A percentile compares a stretch with the other conserved stretches of the same genome.
These are phyloP conservation scores for Exophiala phaeomuriformis DNA, from an alignment of 2,329 filamentous ascomycete genomes.

Conservation along the genomic window DNA sequence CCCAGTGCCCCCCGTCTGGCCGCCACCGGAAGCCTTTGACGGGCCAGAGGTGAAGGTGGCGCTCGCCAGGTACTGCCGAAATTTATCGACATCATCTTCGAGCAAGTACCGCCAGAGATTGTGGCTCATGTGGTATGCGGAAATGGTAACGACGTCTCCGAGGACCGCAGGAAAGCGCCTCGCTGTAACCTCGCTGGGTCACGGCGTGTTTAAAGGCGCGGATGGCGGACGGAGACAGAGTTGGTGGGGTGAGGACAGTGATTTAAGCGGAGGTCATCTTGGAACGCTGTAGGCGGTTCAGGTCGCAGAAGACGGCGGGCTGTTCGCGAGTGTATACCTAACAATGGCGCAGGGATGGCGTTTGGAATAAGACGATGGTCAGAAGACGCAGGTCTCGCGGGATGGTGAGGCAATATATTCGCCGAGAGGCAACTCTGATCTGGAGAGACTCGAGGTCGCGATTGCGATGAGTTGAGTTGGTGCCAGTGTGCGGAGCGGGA, in stretches of 20 bases:
- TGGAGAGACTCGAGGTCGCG: slow-evolving; percentile 10
- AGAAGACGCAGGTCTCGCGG: neutral
- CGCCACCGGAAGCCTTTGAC: slow-evolving; percentile 19
- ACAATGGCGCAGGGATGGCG: slow-evolving; percentile 6
- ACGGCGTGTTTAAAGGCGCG: slow-evolving; percentile 86
- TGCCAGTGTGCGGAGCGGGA: slow-evolving; percentile 9
- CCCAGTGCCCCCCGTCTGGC: slow-evolving; percentile 41
- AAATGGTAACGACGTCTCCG: slow-evolving; percentile 31
- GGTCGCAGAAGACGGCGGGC: neutral
- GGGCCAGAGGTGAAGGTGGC: slow-evolving; percentile 46
- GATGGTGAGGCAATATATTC: neutral
- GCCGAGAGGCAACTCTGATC: slow-evolving; percentile 1
- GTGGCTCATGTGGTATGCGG: slow-evolving; percentile 73
- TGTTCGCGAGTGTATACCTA: neutral
- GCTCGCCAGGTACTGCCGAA: slow-evolving; percentile 78
- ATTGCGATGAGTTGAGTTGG: slow-evolving; percentile 8
- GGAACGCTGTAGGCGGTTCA: neutral
- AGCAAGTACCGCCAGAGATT: slow-evolving; percentile 94
- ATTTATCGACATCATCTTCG: slow-evolving; percentile 94
- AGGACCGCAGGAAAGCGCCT: slow-evolving; percentile 62
- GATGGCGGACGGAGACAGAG: slow-evolving; percentile 13
- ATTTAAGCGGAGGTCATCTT: slow-evolving; percentile 16
- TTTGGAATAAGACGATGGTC: neutral
- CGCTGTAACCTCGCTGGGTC: slow-evolving; percentile 78
- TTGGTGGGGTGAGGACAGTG: neutral